These are phyloP conservation scores for Rhizopus delemar DNA, from an alignment of 371 early-diverging fungal genomes.

Conservation along the genomic window DNA sequence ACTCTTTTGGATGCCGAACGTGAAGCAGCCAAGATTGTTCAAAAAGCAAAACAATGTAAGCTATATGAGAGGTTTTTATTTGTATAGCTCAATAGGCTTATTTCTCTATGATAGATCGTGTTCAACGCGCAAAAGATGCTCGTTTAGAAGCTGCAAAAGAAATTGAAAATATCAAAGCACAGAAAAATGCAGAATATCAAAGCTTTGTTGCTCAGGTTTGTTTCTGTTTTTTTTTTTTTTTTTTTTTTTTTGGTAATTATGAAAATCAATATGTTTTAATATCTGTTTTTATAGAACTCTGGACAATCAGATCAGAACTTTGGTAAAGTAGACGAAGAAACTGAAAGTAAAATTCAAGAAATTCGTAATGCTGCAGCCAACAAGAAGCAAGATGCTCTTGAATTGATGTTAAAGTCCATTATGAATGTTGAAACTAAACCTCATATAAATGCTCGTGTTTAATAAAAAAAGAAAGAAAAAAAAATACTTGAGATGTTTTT, in stretches of 20 bases:
- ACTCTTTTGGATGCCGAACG: slow-evolving; percentile 85
- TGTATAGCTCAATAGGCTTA: not conserved
- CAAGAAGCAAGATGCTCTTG: slow-evolving; percentile 73
- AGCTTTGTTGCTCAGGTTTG: slow-evolving; percentile 82
- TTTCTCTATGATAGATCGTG: slow-evolving; percentile 70
- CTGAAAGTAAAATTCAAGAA: slow-evolving; percentile 73
- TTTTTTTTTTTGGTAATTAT: too few relatives aligned
- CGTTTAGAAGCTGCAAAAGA: slow-evolving; percentile 92
- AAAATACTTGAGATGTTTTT: too few relatives aligned
- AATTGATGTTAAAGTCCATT: slow-evolving; percentile 76
- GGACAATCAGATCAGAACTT: slow-evolving; percentile 74
- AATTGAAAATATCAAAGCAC: slow-evolving; percentile 82
- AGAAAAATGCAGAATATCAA: slow-evolving; percentile 83
- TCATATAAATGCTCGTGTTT: slow-evolving; percentile 59
- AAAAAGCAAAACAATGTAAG: slow-evolving; percentile 91
- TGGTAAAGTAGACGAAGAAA: slow-evolving; percentile 74
- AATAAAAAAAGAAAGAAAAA: slow-evolving; percentile 8
- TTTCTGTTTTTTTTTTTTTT: not conserved
- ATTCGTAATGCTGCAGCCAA: slow-evolving; percentile 64
- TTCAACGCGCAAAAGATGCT: slow-evolving; percentile 92
- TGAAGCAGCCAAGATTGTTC: slow-evolving; percentile 86
- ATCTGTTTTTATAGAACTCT: slow-evolving; percentile 57
- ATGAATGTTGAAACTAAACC: slow-evolving; percentile 73
- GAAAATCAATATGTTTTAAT: too few relatives aligned
- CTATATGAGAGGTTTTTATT: not conserved